A percentile compares a stretch with the other conserved stretches of the same genome.
Conservation (phyloP, 495 filamentous ascomycete genomes). For the Tuber microsphaerosporum region DNA sequence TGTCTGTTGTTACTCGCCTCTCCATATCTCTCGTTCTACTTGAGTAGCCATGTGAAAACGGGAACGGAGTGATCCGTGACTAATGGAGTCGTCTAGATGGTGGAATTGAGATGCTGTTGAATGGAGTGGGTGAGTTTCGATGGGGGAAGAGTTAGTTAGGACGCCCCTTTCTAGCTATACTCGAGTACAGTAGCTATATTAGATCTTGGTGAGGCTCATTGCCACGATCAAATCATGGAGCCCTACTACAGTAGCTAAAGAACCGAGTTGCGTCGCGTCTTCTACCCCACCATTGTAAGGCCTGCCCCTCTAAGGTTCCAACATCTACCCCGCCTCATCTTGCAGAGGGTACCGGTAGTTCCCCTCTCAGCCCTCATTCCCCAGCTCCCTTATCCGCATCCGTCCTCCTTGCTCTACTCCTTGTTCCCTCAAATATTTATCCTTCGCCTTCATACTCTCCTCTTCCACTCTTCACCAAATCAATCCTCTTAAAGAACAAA, state of each 20-base stretch:
- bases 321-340: constrained; percentile 3
- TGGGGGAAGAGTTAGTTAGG: neutral
- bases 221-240: neutral
- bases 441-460: neutral
- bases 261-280: neutral
- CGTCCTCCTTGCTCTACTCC: neutral
- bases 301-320: neutral
- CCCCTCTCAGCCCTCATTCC: neutral
- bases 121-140: neutral
- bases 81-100: neutral
- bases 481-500: neutral
- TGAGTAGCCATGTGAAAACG: neutral
- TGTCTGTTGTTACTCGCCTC: neutral
- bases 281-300: neutral
- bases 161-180: neutral
- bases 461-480: neutral
- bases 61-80: neutral
- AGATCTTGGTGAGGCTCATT: neutral
- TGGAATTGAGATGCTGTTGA: constrained; percentile 1
- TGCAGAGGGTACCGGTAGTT: neutral
- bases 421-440: neutral
- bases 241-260: neutral
- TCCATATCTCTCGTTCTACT: neutral
- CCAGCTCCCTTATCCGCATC: neutral
- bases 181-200: neutral